Base-by-base conservation (phyloP, 805 yeast genomes). In the Kuraishia ogatae region DNA sequence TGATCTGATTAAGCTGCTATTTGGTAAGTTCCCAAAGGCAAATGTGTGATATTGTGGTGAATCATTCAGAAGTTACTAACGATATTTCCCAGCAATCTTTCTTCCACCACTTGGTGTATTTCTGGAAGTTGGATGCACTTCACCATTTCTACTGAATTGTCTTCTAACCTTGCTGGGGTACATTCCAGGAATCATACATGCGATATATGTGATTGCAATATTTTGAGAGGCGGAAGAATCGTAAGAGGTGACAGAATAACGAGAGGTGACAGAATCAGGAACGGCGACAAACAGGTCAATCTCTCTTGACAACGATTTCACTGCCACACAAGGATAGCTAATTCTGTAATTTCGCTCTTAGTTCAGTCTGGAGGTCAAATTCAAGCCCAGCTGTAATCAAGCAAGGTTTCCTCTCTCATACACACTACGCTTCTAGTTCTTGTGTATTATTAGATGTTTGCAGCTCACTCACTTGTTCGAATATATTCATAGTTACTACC, bases 121-220 rank as follows among this genome's bases (percentile, higher is more conserved):
- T 60, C 61, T 79, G 54, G 84, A 81, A 66, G 71, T 71, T 58
- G 85, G 85, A 24, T 74, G 80, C 62, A 64, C 50, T 22, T 21
- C 50, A 22, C 49, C 56, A 52, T 64, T 77, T 17, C 68, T 82
- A 47, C 63, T 88, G 64, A 86, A 87, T 71, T 70, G 86, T 51
- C 62, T 88, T 49, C 77, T 89, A 64, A 84, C 92, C 22, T 67
- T 83, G 59, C 75, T 89, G 56, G 94, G 92, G 48, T 87, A 83
- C 70, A 71, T 88, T 59, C 96, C 96, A 2, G 96, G 89, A 57
- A 77, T 84, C 53, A 65, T 85, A 17, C 89, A 85, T 62, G 84
- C 89, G 4, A 70, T 84, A 52, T 84, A 80, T 63, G 72, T 84
- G 51, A 80, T 82, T 48, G 43, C 43, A 3, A 35, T 35, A 35